Evolutionary conservation across 73 alveolate genomes (phyloP), one percentile per base, ranked within the genome.

Genomic region (Breviolum minutum): DNA sequence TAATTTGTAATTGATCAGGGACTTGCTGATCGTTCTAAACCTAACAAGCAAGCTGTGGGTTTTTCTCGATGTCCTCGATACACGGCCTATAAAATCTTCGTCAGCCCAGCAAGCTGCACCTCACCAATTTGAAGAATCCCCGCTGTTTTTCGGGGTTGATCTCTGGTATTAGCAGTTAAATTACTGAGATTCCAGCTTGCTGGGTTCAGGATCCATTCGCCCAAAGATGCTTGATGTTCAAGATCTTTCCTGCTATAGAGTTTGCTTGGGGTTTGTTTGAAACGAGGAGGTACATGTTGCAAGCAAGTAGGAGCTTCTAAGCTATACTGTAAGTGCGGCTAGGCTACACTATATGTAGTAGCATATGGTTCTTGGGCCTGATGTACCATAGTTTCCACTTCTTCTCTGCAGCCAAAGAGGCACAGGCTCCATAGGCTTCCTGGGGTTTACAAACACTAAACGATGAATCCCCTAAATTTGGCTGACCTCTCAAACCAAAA

Each of bases 401-500:
- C 12, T 11, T 7, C 4, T 27, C 13, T 5, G 62, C 94, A 12
- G 80, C 76, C 27, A 85, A 40, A 29, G 63, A 26, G 22, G 63
- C 79, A 8, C 30, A 22, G n/a, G 64, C 94, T 10, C 94, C 94
- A n/a, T 85, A 85, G 63, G 94, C 68, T n/a, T 85, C 94, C 94
- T 85, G 32, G 14, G 79, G 17, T 48, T 20, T 1, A 81, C 13
- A 30, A 81, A 40, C 27, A n/a, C 64, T 20, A 10, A 48, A 30
- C 66, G n/a, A n/a, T n/a, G n/a, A n/a, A n/a, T n/a, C n/a, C n/a
- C n/a, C n/a, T n/a, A n/a, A n/a, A n/a, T n/a, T n/a, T n/a, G n/a
- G n/a, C n/a, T n/a, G n/a, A n/a, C n/a, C n/a, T n/a, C n/a, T n/a
- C n/a, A n/a, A n/a, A n/a, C n/a, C n/a, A n/a, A n/a, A n/a, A n/a